A percentile compares a stretch with the other conserved stretches of the same genome.
Conservation (phyloP, 1,139 yeast genomes). For the Suhomyces panamericanus region DNA sequence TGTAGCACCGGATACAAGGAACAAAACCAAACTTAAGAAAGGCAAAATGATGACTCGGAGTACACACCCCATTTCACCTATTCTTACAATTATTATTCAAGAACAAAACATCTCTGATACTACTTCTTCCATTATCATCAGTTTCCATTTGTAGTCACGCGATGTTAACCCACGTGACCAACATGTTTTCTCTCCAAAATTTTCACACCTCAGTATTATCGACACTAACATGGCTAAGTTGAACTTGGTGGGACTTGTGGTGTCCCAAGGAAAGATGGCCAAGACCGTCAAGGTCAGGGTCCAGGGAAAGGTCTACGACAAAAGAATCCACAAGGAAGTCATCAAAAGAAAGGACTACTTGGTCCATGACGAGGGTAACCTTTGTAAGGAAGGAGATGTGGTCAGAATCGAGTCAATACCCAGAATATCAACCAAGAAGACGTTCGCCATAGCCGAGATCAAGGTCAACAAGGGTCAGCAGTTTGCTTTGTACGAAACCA, state of each 20-base stretch:
- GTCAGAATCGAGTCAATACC: conserved; percentile 92
- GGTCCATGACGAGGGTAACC: conserved; percentile 91
- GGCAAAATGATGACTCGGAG: no score
- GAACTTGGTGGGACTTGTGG: conserved; percentile 87
- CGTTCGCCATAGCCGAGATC: conserved; percentile 93
- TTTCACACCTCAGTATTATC: neutral
- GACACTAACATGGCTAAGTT: conserved; percentile 69
- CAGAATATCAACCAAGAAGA: conserved; percentile 78
- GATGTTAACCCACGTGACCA: neutral
- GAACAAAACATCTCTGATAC: no score
- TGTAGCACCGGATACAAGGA: no score
- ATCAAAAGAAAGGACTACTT: conserved; percentile 78
- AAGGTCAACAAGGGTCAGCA: conserved; percentile 88
- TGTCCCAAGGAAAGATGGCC: conserved; percentile 93
- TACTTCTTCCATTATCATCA: no score
- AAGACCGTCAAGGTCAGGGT: conserved; percentile 95
- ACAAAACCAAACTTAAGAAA: no score
- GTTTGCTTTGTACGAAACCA: conserved; percentile 74
- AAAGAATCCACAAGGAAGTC: conserved; percentile 71
- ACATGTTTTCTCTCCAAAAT: conserved; percentile 4
- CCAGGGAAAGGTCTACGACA: conserved; percentile 67
- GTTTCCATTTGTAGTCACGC: no score
- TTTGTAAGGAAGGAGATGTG: conserved; percentile 92
- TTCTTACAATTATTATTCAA: no score
- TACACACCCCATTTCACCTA: no score